A percentile compares a stretch with the other conserved stretches of the same genome.
Evolutionary conservation across 2,329 filamentous ascomycete genomes (phyloP).

Genomic region (Talaromyces sp.): DNA sequence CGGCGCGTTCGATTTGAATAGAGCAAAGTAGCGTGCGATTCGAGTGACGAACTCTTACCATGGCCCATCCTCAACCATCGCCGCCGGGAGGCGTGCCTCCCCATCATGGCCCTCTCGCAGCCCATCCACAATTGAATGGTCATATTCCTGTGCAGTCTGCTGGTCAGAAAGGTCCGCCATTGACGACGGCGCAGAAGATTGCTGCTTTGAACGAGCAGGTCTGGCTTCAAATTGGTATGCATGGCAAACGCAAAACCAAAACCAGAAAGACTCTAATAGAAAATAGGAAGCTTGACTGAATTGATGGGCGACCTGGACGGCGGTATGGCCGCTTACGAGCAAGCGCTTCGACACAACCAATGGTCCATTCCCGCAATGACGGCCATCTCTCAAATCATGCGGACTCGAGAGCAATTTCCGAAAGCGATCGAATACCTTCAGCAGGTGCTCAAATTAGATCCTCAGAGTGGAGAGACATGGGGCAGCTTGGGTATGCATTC

Average conservation of each 20-base stretch:
- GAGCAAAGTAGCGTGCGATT: background rate
- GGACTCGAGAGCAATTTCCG: constrained; percentile 87
- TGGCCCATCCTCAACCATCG: constrained; percentile 77
- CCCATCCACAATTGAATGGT: constrained; percentile 56
- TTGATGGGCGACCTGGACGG: constrained; percentile 83
- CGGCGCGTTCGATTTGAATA: background rate
- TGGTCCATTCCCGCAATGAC: constrained; percentile 91
- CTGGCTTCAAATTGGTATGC: constrained; percentile 88
- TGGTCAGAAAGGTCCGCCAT: constrained; percentile 56
- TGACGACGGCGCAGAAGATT: constrained; percentile 69
- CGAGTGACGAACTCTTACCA: constrained; percentile 33
- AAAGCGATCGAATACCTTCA: constrained; percentile 92
- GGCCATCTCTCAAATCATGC: constrained; percentile 84
- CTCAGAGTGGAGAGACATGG: constrained; percentile 90
- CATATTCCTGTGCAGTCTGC: constrained; percentile 43
- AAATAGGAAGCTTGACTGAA: constrained; percentile 75
- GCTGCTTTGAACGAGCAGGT: constrained; percentile 76
- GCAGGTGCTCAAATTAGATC: constrained; percentile 84
- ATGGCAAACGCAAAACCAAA: background rate
- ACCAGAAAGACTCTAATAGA: background rate
- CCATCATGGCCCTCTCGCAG: constrained; percentile 64
- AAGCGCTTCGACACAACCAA: constrained; percentile 79
- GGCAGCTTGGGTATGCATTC: constrained; percentile 72
- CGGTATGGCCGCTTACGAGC: constrained; percentile 85
- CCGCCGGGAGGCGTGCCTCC: constrained; percentile 69